Evolutionary conservation across 2,329 filamentous ascomycete species (phyloP).

Genomic region (Aureobasidium sp.): DNA sequence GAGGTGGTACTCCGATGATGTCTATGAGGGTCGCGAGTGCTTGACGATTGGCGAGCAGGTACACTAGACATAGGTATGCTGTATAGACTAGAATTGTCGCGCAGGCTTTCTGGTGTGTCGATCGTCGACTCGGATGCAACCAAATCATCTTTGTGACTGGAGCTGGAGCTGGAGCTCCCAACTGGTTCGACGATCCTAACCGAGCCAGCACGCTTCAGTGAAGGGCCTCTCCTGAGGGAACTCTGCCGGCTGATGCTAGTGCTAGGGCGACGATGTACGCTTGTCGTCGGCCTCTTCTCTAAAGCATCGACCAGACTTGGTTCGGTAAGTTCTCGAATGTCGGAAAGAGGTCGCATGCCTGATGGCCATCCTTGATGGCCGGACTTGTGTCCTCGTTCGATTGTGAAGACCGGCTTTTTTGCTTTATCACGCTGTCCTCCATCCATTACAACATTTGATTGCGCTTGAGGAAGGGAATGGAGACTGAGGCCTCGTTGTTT

Average conservation of each 20-base stretch:
- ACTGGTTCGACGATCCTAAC: conserved; percentile 22
- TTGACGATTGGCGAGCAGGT: conserved; percentile 41
- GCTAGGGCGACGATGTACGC: conserved; percentile 13
- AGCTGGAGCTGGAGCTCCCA: conserved; percentile 12
- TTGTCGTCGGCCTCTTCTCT: conserved; percentile 3
- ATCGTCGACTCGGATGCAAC: conserved; percentile 25
- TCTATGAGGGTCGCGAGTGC: conserved; percentile 18
- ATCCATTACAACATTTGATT: background rate
- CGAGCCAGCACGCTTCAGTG: conserved; percentile 21
- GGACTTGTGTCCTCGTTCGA: background rate
- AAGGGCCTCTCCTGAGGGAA: conserved; percentile 21
- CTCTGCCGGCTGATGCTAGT: conserved; percentile 16
- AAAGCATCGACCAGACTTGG: conserved; percentile 36
- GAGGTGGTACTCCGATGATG: background rate
- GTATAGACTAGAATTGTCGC: conserved; percentile 38
- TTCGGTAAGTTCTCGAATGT: conserved; percentile 45
- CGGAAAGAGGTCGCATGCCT: conserved; percentile 39
- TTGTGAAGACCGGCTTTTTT: conserved; percentile 10
- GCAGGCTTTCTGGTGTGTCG: conserved; percentile 17
- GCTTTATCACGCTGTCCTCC: background rate
- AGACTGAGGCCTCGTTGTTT: background rate
- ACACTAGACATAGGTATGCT: conserved; percentile 39
- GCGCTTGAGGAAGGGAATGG: background rate
- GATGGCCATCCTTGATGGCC: conserved; percentile 20
- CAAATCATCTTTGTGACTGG: conserved; percentile 15